Percentiles rank a stretch among this genome's conserved stretches.
Evolutionary conservation across 192 early-diverging fungal genomes (phyloP).

Genomic region (Coemansia sp.): DNA sequence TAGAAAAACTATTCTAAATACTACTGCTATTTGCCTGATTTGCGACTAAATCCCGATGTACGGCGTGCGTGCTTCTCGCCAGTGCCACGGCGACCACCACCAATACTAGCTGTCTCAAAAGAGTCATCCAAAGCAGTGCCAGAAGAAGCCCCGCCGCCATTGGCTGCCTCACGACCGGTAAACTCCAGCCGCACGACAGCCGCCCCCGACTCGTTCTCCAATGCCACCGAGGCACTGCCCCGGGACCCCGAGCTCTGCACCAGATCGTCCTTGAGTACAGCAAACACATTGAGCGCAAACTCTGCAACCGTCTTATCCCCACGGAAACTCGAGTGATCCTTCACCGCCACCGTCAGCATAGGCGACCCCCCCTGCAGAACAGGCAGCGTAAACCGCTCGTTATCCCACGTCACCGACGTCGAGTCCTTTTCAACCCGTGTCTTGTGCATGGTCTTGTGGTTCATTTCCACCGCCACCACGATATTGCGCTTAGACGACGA

Average conservation of each 20-base stretch:
- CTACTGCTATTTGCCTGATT: slow-evolving; percentile 23
- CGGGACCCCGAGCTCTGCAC: slow-evolving; percentile 17
- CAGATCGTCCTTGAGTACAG: slow-evolving; percentile 33
- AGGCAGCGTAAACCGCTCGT: slow-evolving; percentile 35
- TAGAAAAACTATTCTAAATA: slow-evolving; percentile 35
- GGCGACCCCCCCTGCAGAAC: slow-evolving; percentile 45
- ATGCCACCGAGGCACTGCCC: not conserved
- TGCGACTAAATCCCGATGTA: slow-evolving; percentile 46
- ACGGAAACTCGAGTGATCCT: slow-evolving; percentile 53
- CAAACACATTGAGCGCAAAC: slow-evolving; percentile 28
- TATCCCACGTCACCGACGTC: slow-evolving; percentile 12
- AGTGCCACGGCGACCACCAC: not conserved
- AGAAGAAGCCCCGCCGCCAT: not conserved
- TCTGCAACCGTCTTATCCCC: slow-evolving; percentile 44
- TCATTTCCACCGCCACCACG: slow-evolving; percentile 31
- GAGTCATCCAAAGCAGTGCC: not conserved
- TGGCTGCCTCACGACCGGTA: slow-evolving; percentile 11
- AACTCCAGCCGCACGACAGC: slow-evolving; percentile 25
- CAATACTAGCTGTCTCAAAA: slow-evolving; percentile 29
- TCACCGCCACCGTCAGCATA: slow-evolving; percentile 20
- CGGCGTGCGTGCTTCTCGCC: slow-evolving; percentile 39
- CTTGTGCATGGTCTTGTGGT: slow-evolving; percentile 52
- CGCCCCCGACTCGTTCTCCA: slow-evolving; percentile 17
- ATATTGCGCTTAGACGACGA: slow-evolving; percentile 29
- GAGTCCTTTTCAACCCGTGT: slow-evolving; percentile 47